Evolutionary conservation across 345 rosid species (phyloP).

Genomic region (Citrus unshiu): DNA sequence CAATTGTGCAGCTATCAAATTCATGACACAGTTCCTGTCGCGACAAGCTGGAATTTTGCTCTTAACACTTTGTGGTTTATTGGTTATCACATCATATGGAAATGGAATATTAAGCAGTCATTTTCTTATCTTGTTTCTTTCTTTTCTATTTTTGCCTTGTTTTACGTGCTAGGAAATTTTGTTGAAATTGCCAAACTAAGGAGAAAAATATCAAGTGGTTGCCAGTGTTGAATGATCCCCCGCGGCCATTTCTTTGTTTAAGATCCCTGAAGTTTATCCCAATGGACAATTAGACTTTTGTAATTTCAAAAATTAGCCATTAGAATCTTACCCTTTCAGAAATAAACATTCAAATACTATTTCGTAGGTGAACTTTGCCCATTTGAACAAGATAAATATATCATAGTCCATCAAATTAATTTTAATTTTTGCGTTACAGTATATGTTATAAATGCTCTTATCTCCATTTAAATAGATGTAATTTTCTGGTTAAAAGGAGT

Average conservation of each 20-base stretch:
- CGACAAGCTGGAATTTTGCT: slow-evolving; percentile 12
- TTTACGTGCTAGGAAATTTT: not conserved
- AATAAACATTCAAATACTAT: no score
- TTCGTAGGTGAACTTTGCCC: no score
- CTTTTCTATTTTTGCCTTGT: not conserved
- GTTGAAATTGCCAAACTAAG: not conserved
- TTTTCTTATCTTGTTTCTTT: not conserved
- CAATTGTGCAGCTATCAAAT: not conserved
- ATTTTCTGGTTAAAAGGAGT: not conserved
- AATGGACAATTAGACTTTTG: no score
- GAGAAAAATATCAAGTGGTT: not conserved
- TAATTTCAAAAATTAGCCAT: no score
- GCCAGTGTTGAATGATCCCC: not conserved
- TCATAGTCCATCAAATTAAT: no score
- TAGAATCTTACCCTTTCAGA: no score
- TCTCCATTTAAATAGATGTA: no score
- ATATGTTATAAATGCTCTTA: no score
- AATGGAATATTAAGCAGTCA: not conserved
- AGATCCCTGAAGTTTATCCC: no score
- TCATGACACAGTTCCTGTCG: slow-evolving; percentile 16
- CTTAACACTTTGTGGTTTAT: not conserved
- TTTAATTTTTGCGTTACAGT: no score
- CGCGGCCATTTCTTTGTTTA: not conserved
- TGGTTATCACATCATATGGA: not conserved
- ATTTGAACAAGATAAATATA: no score